Conservation (phyloP, 768 basidiomycete genomes). For the Zangia roseola region DNA sequence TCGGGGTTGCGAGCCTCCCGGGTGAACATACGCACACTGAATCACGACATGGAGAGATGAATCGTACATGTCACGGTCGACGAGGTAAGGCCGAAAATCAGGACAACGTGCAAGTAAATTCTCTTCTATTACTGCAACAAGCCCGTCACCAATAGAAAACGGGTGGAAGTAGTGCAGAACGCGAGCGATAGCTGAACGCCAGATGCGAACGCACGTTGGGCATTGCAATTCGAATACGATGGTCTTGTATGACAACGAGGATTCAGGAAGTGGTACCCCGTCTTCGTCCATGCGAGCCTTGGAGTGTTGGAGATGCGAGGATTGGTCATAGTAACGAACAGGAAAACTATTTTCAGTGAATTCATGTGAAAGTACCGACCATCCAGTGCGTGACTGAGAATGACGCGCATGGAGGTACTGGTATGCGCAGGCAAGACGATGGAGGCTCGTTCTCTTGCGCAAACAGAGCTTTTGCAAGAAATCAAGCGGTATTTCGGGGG, state of each 20-base stretch:
- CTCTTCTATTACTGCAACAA: too few species aligned
- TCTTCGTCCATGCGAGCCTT: slow-evolving; percentile 29
- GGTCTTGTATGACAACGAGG: too few species aligned
- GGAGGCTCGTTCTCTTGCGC: slow-evolving; percentile 27
- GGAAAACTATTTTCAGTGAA: slow-evolving; percentile 6
- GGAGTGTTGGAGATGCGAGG: slow-evolving; percentile 19
- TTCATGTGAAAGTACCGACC: slow-evolving; percentile 34
- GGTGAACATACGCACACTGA: too few species aligned
- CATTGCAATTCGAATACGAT: slow-evolving; percentile 40
- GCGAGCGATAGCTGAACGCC: slow-evolving; percentile 40
- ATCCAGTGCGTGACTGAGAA: slow-evolving; percentile 2
- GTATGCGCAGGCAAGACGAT: slow-evolving; percentile 25
- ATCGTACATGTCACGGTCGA: too few species aligned
- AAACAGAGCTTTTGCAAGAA: slow-evolving; percentile 25
- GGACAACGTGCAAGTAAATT: too few species aligned
- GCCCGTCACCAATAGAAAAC: too few species aligned
- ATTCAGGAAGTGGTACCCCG: too few species aligned
- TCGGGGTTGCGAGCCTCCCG: too few species aligned
- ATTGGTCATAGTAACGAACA: slow-evolving; percentile 19
- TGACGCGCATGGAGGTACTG: slow-evolving; percentile 32
- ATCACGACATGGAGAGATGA: too few species aligned
- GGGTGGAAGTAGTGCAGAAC: too few species aligned
- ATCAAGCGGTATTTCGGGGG: slow-evolving; percentile 25
- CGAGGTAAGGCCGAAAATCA: too few species aligned
- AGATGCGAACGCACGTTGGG: slow-evolving; percentile 35